Conservation (phyloP, 495 filamentous ascomycete species). For the Antarctomyces pellizariae region DNA sequence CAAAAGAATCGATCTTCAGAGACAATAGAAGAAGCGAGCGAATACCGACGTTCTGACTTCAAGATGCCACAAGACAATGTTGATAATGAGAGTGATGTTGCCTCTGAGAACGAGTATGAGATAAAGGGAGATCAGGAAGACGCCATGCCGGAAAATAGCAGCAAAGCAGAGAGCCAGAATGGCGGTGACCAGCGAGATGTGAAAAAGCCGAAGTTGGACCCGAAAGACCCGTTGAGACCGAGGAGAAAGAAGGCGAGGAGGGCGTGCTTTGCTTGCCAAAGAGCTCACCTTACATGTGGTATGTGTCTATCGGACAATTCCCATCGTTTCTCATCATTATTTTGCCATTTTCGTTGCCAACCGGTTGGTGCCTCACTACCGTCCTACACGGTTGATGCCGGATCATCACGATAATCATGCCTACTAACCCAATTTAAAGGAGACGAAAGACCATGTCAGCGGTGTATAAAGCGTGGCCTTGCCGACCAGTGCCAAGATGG, state of each 20-base stretch:
- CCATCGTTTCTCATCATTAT: constrained; percentile 8
- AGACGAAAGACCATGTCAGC: constrained; percentile 72
- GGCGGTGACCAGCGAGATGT: constrained; percentile 15
- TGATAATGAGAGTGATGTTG: constrained; percentile 22
- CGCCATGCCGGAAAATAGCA: constrained; percentile 28
- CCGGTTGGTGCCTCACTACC: constrained; percentile 2
- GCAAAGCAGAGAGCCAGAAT: constrained; percentile 20
- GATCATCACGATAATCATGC: not conserved
- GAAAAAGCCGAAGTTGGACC: constrained; percentile 30
- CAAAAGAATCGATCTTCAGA: too few relatives aligned
- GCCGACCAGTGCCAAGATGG: constrained; percentile 85
- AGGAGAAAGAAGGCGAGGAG: constrained; percentile 87
- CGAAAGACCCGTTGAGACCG: constrained; percentile 71
- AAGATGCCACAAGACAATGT: too few relatives aligned
- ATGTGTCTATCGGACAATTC: constrained; percentile 22
- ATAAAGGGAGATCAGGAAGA: constrained; percentile 33
- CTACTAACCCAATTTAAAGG: constrained; percentile 12
- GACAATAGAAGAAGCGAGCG: too few relatives aligned
- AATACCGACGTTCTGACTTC: too few relatives aligned
- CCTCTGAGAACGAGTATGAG: constrained; percentile 30
- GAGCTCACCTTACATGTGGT: constrained; percentile 96
- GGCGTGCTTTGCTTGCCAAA: constrained; percentile 90
- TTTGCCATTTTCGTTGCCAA: constrained; percentile 7
- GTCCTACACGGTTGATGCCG: constrained; percentile 3
- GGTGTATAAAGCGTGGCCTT: constrained; percentile 82